A percentile compares a stretch with the other conserved stretches of the same genome.
Conservation (phyloP, 768 basidiomycete species). For the Collybiopsis confluens region DNA sequence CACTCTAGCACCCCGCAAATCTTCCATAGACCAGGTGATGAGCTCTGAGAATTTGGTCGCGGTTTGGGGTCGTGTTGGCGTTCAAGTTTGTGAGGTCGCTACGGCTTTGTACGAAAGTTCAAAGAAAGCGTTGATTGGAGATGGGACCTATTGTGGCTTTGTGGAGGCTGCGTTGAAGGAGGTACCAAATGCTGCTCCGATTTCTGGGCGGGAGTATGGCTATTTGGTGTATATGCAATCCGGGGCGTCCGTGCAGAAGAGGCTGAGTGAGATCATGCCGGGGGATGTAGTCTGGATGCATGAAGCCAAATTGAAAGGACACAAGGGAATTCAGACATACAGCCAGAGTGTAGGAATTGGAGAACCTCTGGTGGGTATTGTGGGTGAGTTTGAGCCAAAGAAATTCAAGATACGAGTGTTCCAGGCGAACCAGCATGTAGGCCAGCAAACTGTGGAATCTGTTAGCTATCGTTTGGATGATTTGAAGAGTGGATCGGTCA, state of each 20-base stretch:
- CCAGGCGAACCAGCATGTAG: conserved; percentile 84
- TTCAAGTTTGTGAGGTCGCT: conserved; percentile 69
- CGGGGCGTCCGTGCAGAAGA: conserved; percentile 60
- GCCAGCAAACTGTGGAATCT: conserved; percentile 73
- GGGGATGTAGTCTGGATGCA: conserved; percentile 77
- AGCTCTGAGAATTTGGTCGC: conserved; percentile 64
- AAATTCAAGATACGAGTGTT: conserved; percentile 82
- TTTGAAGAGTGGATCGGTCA: conserved; percentile 77
- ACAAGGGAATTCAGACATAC: conserved; percentile 79
- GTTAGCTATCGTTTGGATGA: conserved; percentile 89
- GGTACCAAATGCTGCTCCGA: conserved; percentile 56
- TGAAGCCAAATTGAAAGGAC: conserved; percentile 71
- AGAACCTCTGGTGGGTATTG: conserved; percentile 66
- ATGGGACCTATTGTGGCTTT: conserved; percentile 82
- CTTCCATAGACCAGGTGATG: conserved; percentile 26
- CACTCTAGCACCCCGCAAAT: conserved; percentile 12
- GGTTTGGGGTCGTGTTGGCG: conserved; percentile 72
- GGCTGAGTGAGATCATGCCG: conserved; percentile 77
- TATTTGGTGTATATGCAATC: conserved; percentile 74
- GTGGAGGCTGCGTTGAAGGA: conserved; percentile 60
- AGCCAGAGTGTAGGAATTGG: conserved; percentile 47
- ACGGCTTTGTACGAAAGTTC: conserved; percentile 67
- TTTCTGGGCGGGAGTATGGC: conserved; percentile 50
- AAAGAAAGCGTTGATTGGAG: conserved; percentile 74
- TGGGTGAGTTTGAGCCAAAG: conserved; percentile 80